phyloP scores from a whole-genome alignment of 495 filamentous ascomycete species.

The Immersiella caudata region DNA sequence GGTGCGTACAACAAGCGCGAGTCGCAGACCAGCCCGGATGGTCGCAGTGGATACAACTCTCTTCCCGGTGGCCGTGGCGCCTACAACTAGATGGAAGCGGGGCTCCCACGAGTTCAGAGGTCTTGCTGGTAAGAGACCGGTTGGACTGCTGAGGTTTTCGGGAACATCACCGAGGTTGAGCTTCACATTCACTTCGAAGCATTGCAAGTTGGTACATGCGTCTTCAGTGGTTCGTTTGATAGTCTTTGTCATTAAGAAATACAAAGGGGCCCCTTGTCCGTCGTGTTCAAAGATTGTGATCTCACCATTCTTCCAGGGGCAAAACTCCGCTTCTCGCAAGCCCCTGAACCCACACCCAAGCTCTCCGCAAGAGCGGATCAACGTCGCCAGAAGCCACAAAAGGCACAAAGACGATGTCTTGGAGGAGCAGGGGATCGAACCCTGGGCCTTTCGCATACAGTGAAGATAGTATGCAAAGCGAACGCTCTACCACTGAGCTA shows the following conservation, averaged over 20 bases:
- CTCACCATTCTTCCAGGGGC: too few species aligned
- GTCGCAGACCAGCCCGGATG: neutral
- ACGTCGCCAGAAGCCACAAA: neutral
- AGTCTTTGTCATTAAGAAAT: too few species aligned
- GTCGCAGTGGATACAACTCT: neutral
- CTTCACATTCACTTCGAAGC: too few species aligned
- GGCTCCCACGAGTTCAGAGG: too few species aligned
- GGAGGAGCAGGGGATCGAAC: neutral
- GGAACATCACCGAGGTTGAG: too few species aligned
- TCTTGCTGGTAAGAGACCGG: too few species aligned
- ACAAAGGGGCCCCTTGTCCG: too few species aligned
- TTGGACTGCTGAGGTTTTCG: too few species aligned
- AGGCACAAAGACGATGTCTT: neutral
- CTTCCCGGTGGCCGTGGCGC: neutral
- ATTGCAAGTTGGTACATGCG: too few species aligned
- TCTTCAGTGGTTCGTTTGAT: too few species aligned
- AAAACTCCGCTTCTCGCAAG: neutral
- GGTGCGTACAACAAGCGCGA: neutral
- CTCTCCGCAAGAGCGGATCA: neutral
- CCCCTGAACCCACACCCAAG: neutral
- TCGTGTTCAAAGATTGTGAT: too few species aligned
- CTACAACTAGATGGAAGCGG: neutral
- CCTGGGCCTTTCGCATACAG: neutral
- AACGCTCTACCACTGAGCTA: constrained; percentile 9
- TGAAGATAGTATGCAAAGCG: neutral